Evolutionary conservation across 2,329 filamentous ascomycete genomes (phyloP), one percentile per base, ranked within the genome.

Genomic region (Cercospora sesami): DNA sequence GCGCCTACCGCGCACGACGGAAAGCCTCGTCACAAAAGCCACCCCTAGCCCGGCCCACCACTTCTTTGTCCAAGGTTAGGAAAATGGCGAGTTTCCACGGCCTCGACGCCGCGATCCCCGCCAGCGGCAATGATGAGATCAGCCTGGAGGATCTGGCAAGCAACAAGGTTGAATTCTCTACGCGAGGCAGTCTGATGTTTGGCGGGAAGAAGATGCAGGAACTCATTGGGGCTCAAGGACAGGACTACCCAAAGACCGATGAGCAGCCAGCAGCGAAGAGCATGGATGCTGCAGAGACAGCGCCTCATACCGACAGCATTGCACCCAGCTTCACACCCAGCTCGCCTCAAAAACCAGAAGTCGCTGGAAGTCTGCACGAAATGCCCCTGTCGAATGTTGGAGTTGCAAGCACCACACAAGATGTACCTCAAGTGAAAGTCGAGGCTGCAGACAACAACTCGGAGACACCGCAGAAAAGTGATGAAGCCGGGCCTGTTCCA

Each of bases 141-240:
- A 85, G 85, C 45, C 76, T 89, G 30, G 82, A 82, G n/a, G 85
- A 84, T 39, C 72, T 86, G 64, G 78, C 79, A n/a, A 78, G 82
- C 42, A 81, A 82, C 63, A 81, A 84, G 48, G 78, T 90, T 69
- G 82, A 84, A 57, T 89, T 89, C 72, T 88, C 86, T 12, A 86
- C 85, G 65, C 80, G 87, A 65, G 87, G 87, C 62, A 89, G 86
- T 78, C 81, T 89, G 77, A 77, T 89, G 69, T 77, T 86, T 70
- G 84, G 83, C 33, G 85, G 84, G 10, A 83, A 83, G 76, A 84
- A 82, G 73, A 82, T 83, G 65, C 73, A 73, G 57, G 73, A 75
- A 10, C 68, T 78, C 65, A 73, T 78, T 51, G 66, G 69, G 4
- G 68, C 70, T 28, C 69, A 73, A 66, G 74, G 69, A n/a, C 69